A percentile compares a stretch with the other conserved stretches of the same genome.
Conservation (phyloP, 1,284 basidiomycete species). For the Cerioporus squamosus region DNA sequence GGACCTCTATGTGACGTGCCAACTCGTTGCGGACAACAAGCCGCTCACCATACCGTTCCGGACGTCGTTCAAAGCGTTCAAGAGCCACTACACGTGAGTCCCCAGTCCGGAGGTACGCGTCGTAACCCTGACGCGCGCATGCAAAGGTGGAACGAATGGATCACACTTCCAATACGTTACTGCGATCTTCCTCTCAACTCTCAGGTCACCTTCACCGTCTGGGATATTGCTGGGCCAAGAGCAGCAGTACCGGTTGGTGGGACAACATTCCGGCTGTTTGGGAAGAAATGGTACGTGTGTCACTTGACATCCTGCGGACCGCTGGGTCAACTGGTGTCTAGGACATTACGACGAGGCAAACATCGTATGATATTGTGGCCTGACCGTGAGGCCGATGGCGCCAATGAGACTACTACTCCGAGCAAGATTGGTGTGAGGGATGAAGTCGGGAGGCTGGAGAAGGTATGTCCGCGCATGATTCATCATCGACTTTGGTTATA, state of each 20-base stretch:
- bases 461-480: slow-evolving; percentile 51
- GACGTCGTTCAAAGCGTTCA: slow-evolving; percentile 93
- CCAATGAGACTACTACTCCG: slow-evolving; percentile 81
- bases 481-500: too few relatives aligned
- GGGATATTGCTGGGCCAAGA: slow-evolving; percentile 87
- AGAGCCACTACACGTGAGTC: slow-evolving; percentile 76
- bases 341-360: slow-evolving; percentile 89
- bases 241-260: slow-evolving; percentile 84
- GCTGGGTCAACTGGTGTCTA: slow-evolving; percentile 32
- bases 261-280: slow-evolving; percentile 88
- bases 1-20: slow-evolving; percentile 91
- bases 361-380: slow-evolving; percentile 89
- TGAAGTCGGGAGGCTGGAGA: slow-evolving; percentile 94
- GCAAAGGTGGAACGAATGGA: slow-evolving; percentile 93
- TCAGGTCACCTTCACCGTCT: slow-evolving; percentile 93
- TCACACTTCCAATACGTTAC: slow-evolving; percentile 89
- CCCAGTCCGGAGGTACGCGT: too few relatives aligned
- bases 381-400: slow-evolving; percentile 84
- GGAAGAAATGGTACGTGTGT: slow-evolving; percentile 78
- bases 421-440: slow-evolving; percentile 83
- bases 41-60: slow-evolving; percentile 89
- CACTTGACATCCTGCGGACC: not conserved
- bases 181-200: slow-evolving; percentile 88
- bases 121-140: too few relatives aligned
- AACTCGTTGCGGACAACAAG: slow-evolving; percentile 92